phyloP scores from a whole-genome alignment of 169 alveolate species.

The Cryptosporidium baileyi region DNA sequence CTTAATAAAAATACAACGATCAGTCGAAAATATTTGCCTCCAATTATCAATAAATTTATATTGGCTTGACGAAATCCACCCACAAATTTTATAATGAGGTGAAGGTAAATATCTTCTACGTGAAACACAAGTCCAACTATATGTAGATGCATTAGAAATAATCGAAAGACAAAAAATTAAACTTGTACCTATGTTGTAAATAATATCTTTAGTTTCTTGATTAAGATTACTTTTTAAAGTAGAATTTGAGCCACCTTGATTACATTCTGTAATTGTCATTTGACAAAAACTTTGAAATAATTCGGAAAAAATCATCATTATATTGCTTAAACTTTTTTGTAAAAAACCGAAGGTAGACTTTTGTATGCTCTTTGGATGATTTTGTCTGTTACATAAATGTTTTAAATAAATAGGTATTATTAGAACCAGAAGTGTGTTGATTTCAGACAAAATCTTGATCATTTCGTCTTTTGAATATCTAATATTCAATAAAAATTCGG shows the following conservation, averaged over 20 bases:
- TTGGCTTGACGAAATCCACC: slow-evolving; percentile 62
- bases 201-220: slow-evolving; percentile 1
- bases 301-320: neutral
- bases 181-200: slow-evolving; percentile 33
- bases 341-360: slow-evolving; percentile 16
- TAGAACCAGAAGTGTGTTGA: slow-evolving; percentile 1
- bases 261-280: slow-evolving; percentile 25
- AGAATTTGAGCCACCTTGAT: neutral
- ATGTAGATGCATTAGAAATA: slow-evolving; percentile 44
- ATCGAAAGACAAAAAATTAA: slow-evolving; percentile 22
- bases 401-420: slow-evolving; percentile 10
- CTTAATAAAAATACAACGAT: slow-evolving; percentile 39
- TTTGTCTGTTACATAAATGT: slow-evolving; percentile 1
- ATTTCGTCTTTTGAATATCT: slow-evolving; percentile 13
- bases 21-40: slow-evolving; percentile 20
- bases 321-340: neutral
- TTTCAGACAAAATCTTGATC: slow-evolving; percentile 1
- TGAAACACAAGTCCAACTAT: slow-evolving; percentile 54
- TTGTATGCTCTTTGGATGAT: neutral
- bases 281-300: slow-evolving; percentile 10
- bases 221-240: neutral
- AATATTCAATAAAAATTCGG: neutral
- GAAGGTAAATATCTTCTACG: slow-evolving; percentile 66
- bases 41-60: slow-evolving; percentile 41
- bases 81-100: slow-evolving; percentile 57